Evolutionary conservation across 2,329 filamentous ascomycete species (phyloP).

Genomic region (Anthostomella pinea): DNA sequence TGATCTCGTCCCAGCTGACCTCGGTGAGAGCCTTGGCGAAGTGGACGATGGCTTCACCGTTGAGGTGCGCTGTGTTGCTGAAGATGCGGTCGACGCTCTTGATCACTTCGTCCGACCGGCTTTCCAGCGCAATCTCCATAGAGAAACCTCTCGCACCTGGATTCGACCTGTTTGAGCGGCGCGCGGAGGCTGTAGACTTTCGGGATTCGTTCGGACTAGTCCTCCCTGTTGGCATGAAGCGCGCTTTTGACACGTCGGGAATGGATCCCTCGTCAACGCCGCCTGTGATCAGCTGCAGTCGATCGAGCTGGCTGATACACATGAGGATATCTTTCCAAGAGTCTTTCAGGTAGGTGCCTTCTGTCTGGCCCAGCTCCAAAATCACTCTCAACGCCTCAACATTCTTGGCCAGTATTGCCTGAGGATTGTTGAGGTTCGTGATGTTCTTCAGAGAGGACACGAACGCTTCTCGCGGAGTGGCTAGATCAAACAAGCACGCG

Average conservation of each 20-base stretch:
- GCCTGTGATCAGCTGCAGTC: constrained; percentile 89
- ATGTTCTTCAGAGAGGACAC: constrained; percentile 89
- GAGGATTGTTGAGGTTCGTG: constrained; percentile 92
- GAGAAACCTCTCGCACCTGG: constrained; percentile 64
- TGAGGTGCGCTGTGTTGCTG: constrained; percentile 90
- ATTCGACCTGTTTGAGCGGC: constrained; percentile 50
- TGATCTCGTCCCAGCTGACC: constrained; percentile 99
- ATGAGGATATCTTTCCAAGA: constrained; percentile 97
- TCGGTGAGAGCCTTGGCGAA: constrained; percentile 91
- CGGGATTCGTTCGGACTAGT: constrained; percentile 55
- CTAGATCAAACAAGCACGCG: constrained; percentile 87
- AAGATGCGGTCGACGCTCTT: constrained; percentile 94
- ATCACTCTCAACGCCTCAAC: constrained; percentile 90
- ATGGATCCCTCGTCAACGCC: constrained; percentile 91
- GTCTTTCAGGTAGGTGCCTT: constrained; percentile 82
- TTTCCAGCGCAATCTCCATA: constrained; percentile 84
- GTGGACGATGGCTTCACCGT: constrained; percentile 90
- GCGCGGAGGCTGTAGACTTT: constrained; percentile 63
- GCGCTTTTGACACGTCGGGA: constrained; percentile 84
- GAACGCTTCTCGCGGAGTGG: constrained; percentile 92
- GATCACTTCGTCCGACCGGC: constrained; percentile 87
- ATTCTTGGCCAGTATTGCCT: constrained; percentile 94
- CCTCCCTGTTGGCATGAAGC: constrained; percentile 62
- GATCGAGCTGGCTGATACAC: constrained; percentile 92
- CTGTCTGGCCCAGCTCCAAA: constrained; percentile 86